Conservation (phyloP, 306 rosid species). For the Cucurbita maxima region DNA sequence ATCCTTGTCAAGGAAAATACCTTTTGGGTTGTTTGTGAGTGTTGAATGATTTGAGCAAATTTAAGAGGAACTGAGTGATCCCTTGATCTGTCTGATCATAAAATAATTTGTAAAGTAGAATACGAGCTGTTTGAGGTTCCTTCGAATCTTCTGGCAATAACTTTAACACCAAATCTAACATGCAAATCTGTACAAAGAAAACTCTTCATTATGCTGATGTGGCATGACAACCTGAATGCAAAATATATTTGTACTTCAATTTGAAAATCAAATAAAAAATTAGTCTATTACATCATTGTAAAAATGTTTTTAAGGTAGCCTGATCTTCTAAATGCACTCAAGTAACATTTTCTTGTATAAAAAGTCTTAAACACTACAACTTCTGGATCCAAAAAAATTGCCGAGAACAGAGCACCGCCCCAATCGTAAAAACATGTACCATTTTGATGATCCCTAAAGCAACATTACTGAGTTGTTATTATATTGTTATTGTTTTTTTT, state of each 20-base stretch:
- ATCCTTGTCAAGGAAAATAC: constrained; percentile 17
- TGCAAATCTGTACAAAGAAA: constrained; percentile 50
- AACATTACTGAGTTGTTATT: neutral
- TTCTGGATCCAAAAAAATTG: neutral
- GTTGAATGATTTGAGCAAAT: constrained; percentile 62
- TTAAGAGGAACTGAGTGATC: constrained; percentile 72
- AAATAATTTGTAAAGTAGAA: constrained; percentile 85
- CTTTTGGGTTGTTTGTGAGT: constrained; percentile 77
- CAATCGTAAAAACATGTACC: neutral
- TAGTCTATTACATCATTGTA: no score
- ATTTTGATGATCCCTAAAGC: neutral
- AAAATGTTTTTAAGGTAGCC: neutral
- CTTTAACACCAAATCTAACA: constrained; percentile 75
- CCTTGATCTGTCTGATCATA: constrained; percentile 97
- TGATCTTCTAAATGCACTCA: neutral
- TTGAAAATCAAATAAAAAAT: neutral
- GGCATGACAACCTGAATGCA: constrained; percentile 5
- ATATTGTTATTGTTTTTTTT: no score
- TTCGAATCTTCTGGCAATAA: constrained; percentile 61
- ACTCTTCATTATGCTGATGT: neutral
- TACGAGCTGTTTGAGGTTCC: constrained; percentile 81
- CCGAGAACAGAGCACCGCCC: neutral
- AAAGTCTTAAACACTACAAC: neutral
- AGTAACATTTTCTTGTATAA: neutral
- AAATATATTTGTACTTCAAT: constrained; percentile 8